A percentile compares a stretch with the other conserved stretches of the same genome.
Conservation (phyloP, 805 yeast species). For the Cyberlindnera sargentensis region DNA sequence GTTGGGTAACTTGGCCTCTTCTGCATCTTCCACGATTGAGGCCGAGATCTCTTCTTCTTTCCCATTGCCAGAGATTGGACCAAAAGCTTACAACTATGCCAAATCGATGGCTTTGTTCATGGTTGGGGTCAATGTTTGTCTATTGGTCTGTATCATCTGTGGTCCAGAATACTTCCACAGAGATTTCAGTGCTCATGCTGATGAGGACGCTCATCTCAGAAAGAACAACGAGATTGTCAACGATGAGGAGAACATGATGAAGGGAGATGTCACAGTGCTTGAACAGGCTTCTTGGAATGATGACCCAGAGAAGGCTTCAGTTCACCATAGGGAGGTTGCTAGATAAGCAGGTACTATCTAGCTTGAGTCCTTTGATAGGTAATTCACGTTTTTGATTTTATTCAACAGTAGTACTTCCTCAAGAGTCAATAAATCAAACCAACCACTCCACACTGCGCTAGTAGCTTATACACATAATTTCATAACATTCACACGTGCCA, state of each 20-base stretch:
- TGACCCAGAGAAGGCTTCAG: slow-evolving; percentile 5
- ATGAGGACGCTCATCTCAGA: slow-evolving; percentile 15
- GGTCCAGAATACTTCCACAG: slow-evolving; percentile 53
- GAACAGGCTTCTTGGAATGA: neutral
- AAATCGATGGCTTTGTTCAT: slow-evolving; percentile 64
- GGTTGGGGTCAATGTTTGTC: slow-evolving; percentile 54
- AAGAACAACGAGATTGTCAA: neutral
- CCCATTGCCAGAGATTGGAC: slow-evolving; percentile 14
- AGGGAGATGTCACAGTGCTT: neutral
- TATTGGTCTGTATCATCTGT: slow-evolving; percentile 38
- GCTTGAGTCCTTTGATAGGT: too few species aligned
- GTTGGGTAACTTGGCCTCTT: slow-evolving; percentile 21
- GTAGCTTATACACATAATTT: too few species aligned
- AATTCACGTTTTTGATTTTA: too few species aligned
- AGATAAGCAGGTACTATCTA: neutral
- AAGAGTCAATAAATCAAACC: too few species aligned
- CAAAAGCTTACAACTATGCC: slow-evolving; percentile 50
- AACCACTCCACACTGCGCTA: too few species aligned
- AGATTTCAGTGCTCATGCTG: slow-evolving; percentile 24
- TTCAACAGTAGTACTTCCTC: too few species aligned
- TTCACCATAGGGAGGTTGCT: slow-evolving; percentile 3
- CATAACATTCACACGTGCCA: too few species aligned
- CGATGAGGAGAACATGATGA: neutral
- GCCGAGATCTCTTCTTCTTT: slow-evolving; percentile 28
- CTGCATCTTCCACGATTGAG: slow-evolving; percentile 65